These are phyloP conservation scores for Castanea sativa DNA, from an alignment of 306 rosid species.

Conservation along the genomic window DNA sequence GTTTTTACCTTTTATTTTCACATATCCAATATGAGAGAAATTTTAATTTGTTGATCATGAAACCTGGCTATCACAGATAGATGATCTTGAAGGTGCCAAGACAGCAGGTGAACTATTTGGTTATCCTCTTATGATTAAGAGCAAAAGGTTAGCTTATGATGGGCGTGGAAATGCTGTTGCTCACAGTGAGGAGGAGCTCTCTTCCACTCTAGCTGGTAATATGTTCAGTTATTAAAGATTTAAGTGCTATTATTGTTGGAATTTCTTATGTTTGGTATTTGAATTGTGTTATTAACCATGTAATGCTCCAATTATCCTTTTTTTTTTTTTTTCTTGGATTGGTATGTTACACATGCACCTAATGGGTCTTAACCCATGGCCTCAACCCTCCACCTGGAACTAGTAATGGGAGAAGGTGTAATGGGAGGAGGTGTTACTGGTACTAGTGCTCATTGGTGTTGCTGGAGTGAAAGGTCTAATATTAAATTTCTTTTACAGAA, in stretches of 20 bases:
- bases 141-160: constrained; percentile 90
- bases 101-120: constrained; percentile 67
- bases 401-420: too few species aligned
- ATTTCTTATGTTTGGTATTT: not conserved
- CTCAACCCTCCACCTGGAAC: too few species aligned
- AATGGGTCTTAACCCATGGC: too few species aligned
- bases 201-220: constrained; percentile 67
- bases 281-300: not conserved
- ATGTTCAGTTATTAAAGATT: not conserved
- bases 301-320: not conserved
- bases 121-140: constrained; percentile 48
- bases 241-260: not conserved
- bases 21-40: not conserved
- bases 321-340: not conserved
- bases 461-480: too few species aligned
- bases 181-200: constrained; percentile 59
- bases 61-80: constrained; percentile 45
- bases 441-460: too few species aligned
- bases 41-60: constrained; percentile 1
- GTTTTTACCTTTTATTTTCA: not conserved
- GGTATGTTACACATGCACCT: too few species aligned
- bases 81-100: constrained; percentile 70
- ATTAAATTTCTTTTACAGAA: too few species aligned
- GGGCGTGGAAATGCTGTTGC: constrained; percentile 97
- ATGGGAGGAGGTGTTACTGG: too few species aligned